Evolutionary conservation across 225 moss, liverwort and hornwort genomes (phyloP).

Genomic region (Polytrichum formosum): DNA sequence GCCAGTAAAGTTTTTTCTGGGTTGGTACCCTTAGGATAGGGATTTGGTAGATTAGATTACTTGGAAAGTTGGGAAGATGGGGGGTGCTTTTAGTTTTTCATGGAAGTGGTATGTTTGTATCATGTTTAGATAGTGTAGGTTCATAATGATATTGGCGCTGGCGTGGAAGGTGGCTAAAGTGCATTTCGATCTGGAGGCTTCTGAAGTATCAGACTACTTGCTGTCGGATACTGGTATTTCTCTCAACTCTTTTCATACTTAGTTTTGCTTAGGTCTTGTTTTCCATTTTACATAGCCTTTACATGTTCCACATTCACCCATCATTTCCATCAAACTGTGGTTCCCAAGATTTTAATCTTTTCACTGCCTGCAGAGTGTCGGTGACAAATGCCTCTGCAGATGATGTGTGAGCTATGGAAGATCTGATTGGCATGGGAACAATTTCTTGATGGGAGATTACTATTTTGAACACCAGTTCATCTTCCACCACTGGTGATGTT

Average conservation of each 20-base stretch:
- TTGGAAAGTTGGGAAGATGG: neutral
- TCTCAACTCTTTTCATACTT: neutral
- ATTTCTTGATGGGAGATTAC: no score
- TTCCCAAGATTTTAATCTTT: no score
- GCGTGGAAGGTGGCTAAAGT: neutral
- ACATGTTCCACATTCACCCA: no score
- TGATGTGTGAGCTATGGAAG: no score
- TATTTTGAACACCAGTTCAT: no score
- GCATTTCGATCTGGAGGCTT: neutral
- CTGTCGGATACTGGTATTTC: neutral
- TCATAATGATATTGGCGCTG: neutral
- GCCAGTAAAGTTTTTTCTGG: neutral
- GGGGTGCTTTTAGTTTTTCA: neutral
- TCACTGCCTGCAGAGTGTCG: no score
- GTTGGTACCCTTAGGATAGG: neutral
- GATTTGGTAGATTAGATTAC: neutral
- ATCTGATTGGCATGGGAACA: no score
- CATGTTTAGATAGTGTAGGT: neutral
- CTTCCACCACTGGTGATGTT: no score
- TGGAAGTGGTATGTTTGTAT: constrained; percentile 1
- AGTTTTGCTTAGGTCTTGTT: no score
- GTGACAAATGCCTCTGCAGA: no score
- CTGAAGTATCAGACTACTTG: neutral
- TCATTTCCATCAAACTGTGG: no score
- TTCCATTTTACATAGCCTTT: no score